Conservation (phyloP, 805 yeast genomes). For the Debaryomyces prosopidis region DNA sequence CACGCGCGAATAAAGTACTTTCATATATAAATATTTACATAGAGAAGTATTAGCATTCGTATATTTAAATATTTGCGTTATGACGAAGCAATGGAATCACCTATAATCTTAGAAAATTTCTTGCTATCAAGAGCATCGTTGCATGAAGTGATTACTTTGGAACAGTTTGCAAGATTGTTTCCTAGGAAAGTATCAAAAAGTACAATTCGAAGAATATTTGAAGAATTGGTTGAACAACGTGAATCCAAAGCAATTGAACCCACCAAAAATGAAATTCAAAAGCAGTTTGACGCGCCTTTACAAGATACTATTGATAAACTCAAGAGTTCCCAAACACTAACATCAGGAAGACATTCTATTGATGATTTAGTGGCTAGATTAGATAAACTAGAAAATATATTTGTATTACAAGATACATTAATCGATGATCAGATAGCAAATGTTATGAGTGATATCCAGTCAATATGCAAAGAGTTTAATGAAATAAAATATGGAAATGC, state of each 20-base stretch:
- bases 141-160: conserved; percentile 16
- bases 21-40: too few species aligned
- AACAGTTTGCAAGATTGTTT: conserved; percentile 18
- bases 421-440: conserved; percentile 14
- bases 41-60: too few species aligned
- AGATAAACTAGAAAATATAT: conserved; percentile 20
- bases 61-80: too few species aligned
- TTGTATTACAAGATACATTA: conserved; percentile 21
- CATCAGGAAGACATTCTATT: conserved; percentile 9
- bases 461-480: conserved; percentile 22
- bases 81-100: conserved; percentile 19
- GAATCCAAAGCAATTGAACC: background rate
- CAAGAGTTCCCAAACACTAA: background rate
- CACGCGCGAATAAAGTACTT: too few species aligned
- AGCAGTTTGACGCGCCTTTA: conserved; percentile 25
- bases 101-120: conserved; percentile 18
- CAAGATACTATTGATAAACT: conserved; percentile 6
- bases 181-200: conserved; percentile 9
- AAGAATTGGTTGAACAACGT: conserved; percentile 13
- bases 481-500: conserved; percentile 25
- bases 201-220: conserved; percentile 10
- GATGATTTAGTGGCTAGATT: conserved; percentile 18
- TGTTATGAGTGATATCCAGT: conserved; percentile 14
- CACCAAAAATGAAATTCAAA: conserved; percentile 12
- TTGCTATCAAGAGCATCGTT: conserved; percentile 17